These are phyloP conservation scores for Pythium aphanidermatum DNA, from an alignment of 352 stramenopile genomes.

Conservation along the genomic window DNA sequence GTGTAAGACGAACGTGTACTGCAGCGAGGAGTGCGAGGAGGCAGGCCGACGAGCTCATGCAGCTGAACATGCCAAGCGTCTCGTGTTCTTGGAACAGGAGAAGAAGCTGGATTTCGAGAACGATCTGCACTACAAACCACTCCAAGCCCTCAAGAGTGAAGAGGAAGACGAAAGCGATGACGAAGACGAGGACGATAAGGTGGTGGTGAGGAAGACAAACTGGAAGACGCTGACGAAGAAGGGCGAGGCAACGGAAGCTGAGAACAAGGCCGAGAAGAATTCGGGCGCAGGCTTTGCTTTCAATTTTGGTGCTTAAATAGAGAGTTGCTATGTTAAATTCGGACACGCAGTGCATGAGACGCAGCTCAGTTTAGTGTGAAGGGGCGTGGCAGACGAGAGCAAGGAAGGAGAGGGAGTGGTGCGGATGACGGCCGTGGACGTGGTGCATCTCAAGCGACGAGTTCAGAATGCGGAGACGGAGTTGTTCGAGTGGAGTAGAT, in stretches of 20 bases:
- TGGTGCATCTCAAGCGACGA: slow-evolving; percentile 48
- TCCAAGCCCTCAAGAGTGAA: slow-evolving; percentile 26
- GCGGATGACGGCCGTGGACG: slow-evolving; percentile 5
- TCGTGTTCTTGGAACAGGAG: slow-evolving; percentile 63
- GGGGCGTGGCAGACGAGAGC: too few species aligned
- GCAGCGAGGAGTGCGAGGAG: slow-evolving; percentile 41
- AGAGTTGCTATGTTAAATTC: too few species aligned
- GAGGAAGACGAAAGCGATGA: slow-evolving; percentile 24
- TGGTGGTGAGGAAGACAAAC: slow-evolving; percentile 17
- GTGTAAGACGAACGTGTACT: slow-evolving; percentile 82
- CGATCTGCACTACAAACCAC: slow-evolving; percentile 46
- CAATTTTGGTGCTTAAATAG: slow-evolving; percentile 12
- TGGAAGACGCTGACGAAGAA: slow-evolving; percentile 12
- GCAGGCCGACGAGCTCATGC: slow-evolving; percentile 33
- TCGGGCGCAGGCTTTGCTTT: slow-evolving; percentile 9
- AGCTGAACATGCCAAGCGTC: slow-evolving; percentile 57
- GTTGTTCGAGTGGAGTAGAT: slow-evolving; percentile 62
- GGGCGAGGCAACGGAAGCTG: not conserved
- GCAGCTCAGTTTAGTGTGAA: too few species aligned
- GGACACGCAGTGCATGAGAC: too few species aligned
- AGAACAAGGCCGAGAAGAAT: slow-evolving; percentile 1
- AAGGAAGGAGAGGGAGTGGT: not conserved
- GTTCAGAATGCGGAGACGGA: slow-evolving; percentile 50
- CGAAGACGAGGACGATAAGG: slow-evolving; percentile 20
- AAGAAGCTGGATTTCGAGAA: slow-evolving; percentile 58